phyloP scores from a whole-genome alignment of 441 rosid genomes.

The Bruguiera hainesii region DNA sequence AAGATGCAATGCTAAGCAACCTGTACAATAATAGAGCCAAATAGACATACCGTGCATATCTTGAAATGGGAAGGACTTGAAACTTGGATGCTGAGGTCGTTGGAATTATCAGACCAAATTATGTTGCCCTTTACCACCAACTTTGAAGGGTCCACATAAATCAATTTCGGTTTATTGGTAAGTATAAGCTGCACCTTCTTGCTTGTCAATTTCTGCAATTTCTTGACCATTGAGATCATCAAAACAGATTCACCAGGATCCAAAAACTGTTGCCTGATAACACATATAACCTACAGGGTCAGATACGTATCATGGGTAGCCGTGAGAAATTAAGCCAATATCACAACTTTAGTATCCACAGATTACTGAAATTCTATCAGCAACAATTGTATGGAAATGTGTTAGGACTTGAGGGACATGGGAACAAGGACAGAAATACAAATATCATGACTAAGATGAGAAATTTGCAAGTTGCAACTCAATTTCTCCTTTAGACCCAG shows the following conservation, averaged over 20 bases:
- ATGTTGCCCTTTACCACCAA: constrained; percentile 80
- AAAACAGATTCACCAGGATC: constrained; percentile 94
- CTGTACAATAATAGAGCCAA: background rate
- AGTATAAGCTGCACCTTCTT: constrained; percentile 99
- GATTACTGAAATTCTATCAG: background rate
- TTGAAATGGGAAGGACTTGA: constrained; percentile 78
- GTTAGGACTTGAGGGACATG: background rate
- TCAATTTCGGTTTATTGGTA: constrained; percentile 89
- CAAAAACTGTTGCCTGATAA: constrained; percentile 93
- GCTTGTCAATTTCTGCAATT: constrained; percentile 82
- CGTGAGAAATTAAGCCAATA: constrained; percentile 4
- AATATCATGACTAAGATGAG: background rate
- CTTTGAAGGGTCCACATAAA: constrained; percentile 91
- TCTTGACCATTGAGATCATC: constrained; percentile 98
- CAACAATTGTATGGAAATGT: background rate
- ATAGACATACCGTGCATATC: constrained; percentile 72
- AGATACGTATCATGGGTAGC: background rate
- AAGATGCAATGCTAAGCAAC: background rate
- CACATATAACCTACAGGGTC: constrained; percentile 16
- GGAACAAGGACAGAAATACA: background rate
- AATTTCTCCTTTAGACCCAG: background rate
- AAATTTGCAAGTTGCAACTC: background rate
- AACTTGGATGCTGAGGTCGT: constrained; percentile 77
- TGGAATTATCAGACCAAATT: constrained; percentile 92
- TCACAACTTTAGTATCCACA: background rate